Evolutionary conservation across 1,284 basidiomycete species (phyloP), one percentile per base, ranked within the genome.

Genomic region (Ganoderma lingzhi): DNA sequence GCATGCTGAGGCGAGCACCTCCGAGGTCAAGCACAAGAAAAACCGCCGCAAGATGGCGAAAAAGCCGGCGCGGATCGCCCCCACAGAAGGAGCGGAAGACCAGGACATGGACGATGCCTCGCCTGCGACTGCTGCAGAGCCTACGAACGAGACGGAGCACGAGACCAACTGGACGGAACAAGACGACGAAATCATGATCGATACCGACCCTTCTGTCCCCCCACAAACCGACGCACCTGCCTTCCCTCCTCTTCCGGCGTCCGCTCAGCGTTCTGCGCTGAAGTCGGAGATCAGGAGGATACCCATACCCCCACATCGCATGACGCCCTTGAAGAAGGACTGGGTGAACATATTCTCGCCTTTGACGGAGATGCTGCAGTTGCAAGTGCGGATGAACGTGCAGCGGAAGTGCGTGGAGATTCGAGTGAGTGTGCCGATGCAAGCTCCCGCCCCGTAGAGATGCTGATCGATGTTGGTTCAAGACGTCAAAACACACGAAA

Each of bases 281-380:
- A 95, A 93, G 80, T 91, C 93, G 23, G 96, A 97, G 81, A 91
- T 87, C 61, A 85, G 96, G 77, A 85, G 93, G 65, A 90, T 99
- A 75, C 86, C 95, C 30, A 95, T 99, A 79, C 98, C 97, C 4
- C 96, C 96, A 9, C 98, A 99, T 81, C 90, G 97, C 63, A 96
- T 99, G 94, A 96, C 96, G 17, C 98, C 98, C 6, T 82, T 99
- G 68, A 98, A 98, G 83, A 95, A 95, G 78, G 97, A 98, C 74
- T 99, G 97, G 97, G 87, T 98, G 71, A 96, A 96, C 80, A 92
- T 99, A 69, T 99, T 99, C 81, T 95, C 96, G 0, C 97, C 97
- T 0, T 84, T 99, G 74, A 97, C 98, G 14, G 97, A 99, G 84
- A 93, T 98, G 78, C 86, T 97, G 76, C 94, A 94, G 0, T 82